These are phyloP conservation scores for Gleditsia sinensis DNA, from an alignment of 306 rosid species.

Conservation along the genomic window DNA sequence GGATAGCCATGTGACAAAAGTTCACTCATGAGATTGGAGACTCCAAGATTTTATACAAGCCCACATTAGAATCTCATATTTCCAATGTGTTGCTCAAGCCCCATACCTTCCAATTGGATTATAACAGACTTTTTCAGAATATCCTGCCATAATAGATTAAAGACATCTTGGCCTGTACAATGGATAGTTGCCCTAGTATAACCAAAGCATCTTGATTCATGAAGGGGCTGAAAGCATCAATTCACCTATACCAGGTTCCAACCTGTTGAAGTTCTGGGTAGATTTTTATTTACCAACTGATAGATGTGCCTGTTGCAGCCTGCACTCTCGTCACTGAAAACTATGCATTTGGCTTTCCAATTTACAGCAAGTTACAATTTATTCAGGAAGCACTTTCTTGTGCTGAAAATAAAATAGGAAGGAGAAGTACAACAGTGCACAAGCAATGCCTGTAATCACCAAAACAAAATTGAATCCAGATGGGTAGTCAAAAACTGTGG, in stretches of 20 bases:
- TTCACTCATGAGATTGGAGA: too few relatives aligned
- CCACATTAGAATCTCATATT: too few relatives aligned
- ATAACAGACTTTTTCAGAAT: too few relatives aligned
- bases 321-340: conserved; percentile 13
- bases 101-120: too few relatives aligned
- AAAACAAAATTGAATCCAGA: conserved; percentile 67
- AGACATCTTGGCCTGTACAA: conserved; percentile 71
- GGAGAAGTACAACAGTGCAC: conserved; percentile 54
- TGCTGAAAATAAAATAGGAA: conserved; percentile 65
- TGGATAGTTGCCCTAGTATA: conserved; percentile 61
- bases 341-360: conserved; percentile 1
- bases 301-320: conserved; percentile 15
- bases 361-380: conserved; percentile 19
- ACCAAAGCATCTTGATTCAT: conserved; percentile 58
- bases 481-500: conserved; percentile 56
- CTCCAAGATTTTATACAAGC: too few relatives aligned
- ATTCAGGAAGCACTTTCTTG: conserved; percentile 72
- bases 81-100: too few relatives aligned
- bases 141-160: conserved; percentile 48
- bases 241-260: conserved; percentile 5
- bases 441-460: conserved; percentile 49
- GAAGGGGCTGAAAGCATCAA: conserved; percentile 20
- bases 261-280: conserved; percentile 1
- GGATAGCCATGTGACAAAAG: too few relatives aligned
- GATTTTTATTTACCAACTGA: conserved; percentile 17